Base-by-base conservation (phyloP, 768 basidiomycete species). In the Lactarius deliciosus region DNA sequence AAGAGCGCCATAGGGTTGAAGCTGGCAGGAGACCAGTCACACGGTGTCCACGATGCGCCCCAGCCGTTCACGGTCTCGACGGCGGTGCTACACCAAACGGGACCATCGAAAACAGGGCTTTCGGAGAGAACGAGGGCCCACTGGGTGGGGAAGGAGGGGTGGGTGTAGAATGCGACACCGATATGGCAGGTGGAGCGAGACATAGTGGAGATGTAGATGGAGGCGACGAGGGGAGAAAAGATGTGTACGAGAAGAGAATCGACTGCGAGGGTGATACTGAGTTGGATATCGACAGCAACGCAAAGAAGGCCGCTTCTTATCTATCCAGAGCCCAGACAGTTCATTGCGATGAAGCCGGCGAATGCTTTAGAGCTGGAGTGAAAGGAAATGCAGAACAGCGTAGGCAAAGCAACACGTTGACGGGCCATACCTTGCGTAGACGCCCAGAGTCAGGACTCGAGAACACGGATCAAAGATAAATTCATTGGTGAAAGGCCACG, bases 21-120 rank as follows among this genome's bases (percentile, higher is more conserved):
- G 40, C 18, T 4, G 38, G 64, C 28, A 0, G 58, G 58, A 32
- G 64, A 64, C 50, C 32, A 59, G 28, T 54, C 64, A 38, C 50
- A 41, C 5, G 28, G 57, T 6, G 38, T 60, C 64, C 64, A 64
- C 0, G 57, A 60, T 30, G 53, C 58, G 13, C 58, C 38, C 57
- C 64, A 55, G 16, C 64, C 64, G n/a, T 54, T 64, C 36, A 43
- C 25, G n/a, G 64, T 64, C 64, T 64, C 50, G 13, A 22, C 38
- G 20, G 40, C 28, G 15, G 34, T 54, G 64, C 64, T 32, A 36
- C 64, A 60, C 64, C 58, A 64, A 5, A 64, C 38, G 57, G 5
- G 38, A 2, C 64, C 57, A 10, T 55, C 38, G 47, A 64, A 64
- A 1, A 64, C 38, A 15, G 58, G 50, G 2, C 34, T 55, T 8